Evolutionary conservation across 2,329 filamentous ascomycete species (phyloP).

Genomic region (Talaromyces sp.): DNA sequence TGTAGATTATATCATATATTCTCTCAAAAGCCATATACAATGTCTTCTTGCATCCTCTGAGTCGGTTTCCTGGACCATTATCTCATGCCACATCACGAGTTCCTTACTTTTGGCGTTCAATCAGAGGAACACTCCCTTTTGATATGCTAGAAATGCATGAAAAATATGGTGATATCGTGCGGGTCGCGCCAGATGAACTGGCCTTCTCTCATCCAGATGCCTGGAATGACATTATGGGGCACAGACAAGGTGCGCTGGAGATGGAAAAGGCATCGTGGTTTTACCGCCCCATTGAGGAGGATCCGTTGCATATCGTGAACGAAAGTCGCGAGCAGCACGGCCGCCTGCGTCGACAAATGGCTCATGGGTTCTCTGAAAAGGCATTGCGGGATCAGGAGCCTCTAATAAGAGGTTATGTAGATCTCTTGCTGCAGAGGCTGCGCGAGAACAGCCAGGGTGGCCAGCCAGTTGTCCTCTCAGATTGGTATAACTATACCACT

Average conservation of each 20-base stretch:
- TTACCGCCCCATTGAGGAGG: too few species aligned
- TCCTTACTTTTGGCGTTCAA: not conserved
- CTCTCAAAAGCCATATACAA: not conserved
- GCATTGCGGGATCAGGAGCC: not conserved
- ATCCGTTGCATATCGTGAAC: not conserved
- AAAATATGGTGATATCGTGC: not conserved
- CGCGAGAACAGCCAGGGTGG: too few species aligned
- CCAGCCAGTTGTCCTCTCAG: conserved; percentile 18
- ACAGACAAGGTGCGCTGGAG: not conserved
- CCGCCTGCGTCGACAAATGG: not conserved
- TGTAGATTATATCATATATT: too few species aligned
- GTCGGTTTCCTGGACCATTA: not conserved
- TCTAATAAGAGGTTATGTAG: not conserved
- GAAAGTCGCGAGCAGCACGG: not conserved
- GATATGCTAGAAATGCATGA: not conserved
- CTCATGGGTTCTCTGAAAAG: not conserved
- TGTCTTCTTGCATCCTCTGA: not conserved
- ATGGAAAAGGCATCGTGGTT: too few species aligned
- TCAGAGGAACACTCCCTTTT: not conserved
- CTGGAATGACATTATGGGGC: not conserved
- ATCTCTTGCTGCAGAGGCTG: not conserved
- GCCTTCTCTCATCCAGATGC: not conserved
- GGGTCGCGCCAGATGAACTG: not conserved
- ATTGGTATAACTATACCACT: conserved; percentile 29
- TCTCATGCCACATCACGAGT: not conserved